A percentile compares a stretch with the other conserved stretches of the same genome.
Evolutionary conservation across 352 stramenopile species (phyloP).

Genomic region (Peronospora farinosa): DNA sequence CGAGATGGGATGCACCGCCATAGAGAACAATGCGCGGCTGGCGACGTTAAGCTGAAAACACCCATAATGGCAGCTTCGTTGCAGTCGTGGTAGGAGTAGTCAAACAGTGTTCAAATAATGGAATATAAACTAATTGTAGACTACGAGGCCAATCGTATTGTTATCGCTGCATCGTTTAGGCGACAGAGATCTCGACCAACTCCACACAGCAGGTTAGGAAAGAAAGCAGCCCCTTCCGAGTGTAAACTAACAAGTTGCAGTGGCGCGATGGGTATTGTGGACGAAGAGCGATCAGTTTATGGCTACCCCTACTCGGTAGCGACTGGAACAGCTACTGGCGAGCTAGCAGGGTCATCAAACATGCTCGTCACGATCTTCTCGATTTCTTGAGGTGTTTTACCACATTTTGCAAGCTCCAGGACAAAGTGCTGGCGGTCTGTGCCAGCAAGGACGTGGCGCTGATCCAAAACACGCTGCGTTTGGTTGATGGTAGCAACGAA

Average conservation of each 20-base stretch:
- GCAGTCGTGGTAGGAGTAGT: constrained; percentile 27
- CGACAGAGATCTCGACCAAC: not conserved
- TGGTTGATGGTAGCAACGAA: not conserved
- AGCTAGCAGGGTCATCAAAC: constrained; percentile 16
- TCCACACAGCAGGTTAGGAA: not conserved
- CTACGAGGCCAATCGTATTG: constrained; percentile 30
- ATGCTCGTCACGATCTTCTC: constrained; percentile 24
- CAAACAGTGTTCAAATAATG: constrained; percentile 10
- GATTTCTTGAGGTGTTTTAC: constrained; percentile 24
- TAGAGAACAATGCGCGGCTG: too few species aligned
- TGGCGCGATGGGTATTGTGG: not conserved
- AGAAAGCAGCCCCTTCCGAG: constrained; percentile 3
- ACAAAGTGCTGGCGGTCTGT: constrained; percentile 18
- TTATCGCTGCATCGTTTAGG: constrained; percentile 13
- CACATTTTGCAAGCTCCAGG: constrained; percentile 27
- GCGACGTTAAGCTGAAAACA: constrained; percentile 27
- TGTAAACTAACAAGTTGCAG: constrained; percentile 10
- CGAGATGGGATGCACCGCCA: too few species aligned
- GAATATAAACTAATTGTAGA: constrained; percentile 24
- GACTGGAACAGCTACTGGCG: constrained; percentile 11
- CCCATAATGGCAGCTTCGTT: constrained; percentile 22
- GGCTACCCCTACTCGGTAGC: constrained; percentile 7
- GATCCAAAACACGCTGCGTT: not conserved
- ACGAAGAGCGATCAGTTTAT: too few species aligned
- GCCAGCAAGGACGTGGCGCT: constrained; percentile 1